These are phyloP conservation scores for Kwoniella europaea DNA, from an alignment of 768 basidiomycete species.

Conservation along the genomic window DNA sequence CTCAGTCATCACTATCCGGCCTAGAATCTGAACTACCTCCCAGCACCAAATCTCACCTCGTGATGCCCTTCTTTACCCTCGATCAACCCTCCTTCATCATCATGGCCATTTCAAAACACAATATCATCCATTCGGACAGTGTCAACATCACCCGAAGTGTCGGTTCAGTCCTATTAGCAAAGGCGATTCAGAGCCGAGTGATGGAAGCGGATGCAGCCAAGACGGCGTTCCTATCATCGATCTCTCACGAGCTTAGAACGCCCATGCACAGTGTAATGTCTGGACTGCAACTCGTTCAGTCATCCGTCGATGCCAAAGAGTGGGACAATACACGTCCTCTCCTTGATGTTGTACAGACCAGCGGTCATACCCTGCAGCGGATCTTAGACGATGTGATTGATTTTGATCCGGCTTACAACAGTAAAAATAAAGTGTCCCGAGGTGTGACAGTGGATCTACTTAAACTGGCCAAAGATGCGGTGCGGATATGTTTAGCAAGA, in stretches of 20 bases:
- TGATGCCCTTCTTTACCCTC: conserved; percentile 31
- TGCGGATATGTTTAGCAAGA: conserved; percentile 10
- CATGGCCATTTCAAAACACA: conserved; percentile 20
- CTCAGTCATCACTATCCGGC: conserved; percentile 21
- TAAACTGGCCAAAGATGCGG: neutral
- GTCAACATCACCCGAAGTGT: conserved; percentile 23
- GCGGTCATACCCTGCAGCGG: conserved; percentile 32
- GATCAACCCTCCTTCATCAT: conserved; percentile 39
- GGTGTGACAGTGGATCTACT: neutral
- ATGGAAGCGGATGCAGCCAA: conserved; percentile 43
- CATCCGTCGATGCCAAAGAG: conserved; percentile 16
- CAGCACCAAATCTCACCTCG: conserved; percentile 23
- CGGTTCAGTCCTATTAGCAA: conserved; percentile 38
- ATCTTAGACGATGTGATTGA: conserved; percentile 49
- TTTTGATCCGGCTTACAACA: conserved; percentile 23
- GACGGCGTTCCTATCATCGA: conserved; percentile 47
- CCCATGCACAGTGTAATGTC: conserved; percentile 49
- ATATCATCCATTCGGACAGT: neutral
- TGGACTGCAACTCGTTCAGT: conserved; percentile 40
- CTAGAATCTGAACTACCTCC: conserved; percentile 31
- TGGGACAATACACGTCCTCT: conserved; percentile 16
- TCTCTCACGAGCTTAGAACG: conserved; percentile 50
- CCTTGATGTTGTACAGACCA: conserved; percentile 29
- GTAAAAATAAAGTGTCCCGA: neutral
- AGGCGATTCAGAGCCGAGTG: conserved; percentile 30